A percentile compares a stretch with the other conserved stretches of the same genome.
phyloP scores from a whole-genome alignment of 768 basidiomycete genomes.

The Plicaturopsis crispa region DNA sequence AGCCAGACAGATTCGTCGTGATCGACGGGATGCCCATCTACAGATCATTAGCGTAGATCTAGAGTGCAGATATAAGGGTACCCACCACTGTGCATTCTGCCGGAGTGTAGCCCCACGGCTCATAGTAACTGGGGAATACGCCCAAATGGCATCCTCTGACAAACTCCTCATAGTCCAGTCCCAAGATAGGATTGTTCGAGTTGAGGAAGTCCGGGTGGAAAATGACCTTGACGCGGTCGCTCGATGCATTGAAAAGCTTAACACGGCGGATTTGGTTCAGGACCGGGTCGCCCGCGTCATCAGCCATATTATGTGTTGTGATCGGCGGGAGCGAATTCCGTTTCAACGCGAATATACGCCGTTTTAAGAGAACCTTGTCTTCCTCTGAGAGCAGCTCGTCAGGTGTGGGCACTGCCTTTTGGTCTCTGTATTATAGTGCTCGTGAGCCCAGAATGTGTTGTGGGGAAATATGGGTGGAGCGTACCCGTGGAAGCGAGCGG shows the following conservation, averaged over 20 bases:
- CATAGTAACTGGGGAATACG: conserved; percentile 97
- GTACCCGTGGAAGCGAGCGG: conserved; percentile 86
- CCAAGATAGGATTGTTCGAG: conserved; percentile 94
- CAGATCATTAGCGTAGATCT: conserved; percentile 5
- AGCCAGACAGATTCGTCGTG: conserved; percentile 96
- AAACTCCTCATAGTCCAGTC: conserved; percentile 98
- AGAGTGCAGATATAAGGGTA: conserved; percentile 7
- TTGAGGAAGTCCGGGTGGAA: conserved; percentile 99
- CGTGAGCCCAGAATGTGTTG: background rate
- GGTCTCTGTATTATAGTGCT: conserved; percentile 40
- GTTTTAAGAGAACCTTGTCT: conserved; percentile 91
- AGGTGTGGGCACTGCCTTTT: conserved; percentile 65
- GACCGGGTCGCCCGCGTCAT: conserved; percentile 88
- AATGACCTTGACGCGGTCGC: conserved; percentile 92
- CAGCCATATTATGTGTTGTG: conserved; percentile 98
- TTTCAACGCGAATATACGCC: conserved; percentile 94
- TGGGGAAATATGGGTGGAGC: conserved; percentile 16
- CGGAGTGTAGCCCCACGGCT: conserved; percentile 95
- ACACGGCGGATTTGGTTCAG: conserved; percentile 92
- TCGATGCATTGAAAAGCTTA: conserved; percentile 81
- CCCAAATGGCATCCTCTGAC: conserved; percentile 97
- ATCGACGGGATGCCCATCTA: conserved; percentile 98
- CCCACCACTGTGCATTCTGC: conserved; percentile 97
- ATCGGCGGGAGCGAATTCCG: conserved; percentile 92
- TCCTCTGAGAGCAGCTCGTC: conserved; percentile 79